Conservation (phyloP, 1,284 basidiomycete genomes). For the Boletellus sp. region DNA sequence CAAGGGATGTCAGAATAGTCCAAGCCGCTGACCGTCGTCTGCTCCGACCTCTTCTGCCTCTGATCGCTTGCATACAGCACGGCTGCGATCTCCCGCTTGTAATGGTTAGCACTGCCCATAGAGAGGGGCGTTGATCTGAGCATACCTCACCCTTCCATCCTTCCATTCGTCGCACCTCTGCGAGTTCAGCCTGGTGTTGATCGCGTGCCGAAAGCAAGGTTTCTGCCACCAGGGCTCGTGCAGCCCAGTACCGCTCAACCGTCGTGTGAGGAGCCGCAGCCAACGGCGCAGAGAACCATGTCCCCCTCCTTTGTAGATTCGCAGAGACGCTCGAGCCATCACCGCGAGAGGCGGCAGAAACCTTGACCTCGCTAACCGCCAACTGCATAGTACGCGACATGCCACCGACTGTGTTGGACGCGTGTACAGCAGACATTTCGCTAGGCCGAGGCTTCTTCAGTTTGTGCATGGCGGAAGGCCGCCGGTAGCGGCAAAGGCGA, state of each 20-base stretch:
- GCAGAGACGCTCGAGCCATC: neutral
- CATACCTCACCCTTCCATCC: constrained; percentile 48
- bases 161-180: constrained; percentile 36
- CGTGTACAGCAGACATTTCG: constrained; percentile 4
- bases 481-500: neutral
- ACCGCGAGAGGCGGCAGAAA: neutral
- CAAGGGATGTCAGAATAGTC: constrained; percentile 1
- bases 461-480: constrained; percentile 19
- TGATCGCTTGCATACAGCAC: constrained; percentile 41
- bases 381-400: constrained; percentile 33
- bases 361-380: constrained; percentile 15
- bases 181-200: constrained; percentile 47
- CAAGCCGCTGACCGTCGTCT: constrained; percentile 43
- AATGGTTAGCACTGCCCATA: neutral
- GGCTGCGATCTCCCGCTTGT: constrained; percentile 41
- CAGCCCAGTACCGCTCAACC: constrained; percentile 59
- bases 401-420: neutral
- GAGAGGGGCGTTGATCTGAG: constrained; percentile 2
- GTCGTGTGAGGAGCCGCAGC: constrained; percentile 31
- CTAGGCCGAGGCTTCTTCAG: constrained; percentile 23
- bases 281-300: constrained; percentile 16
- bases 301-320: constrained; percentile 6
- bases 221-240: constrained; percentile 59
- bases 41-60: constrained; percentile 47
- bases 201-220: constrained; percentile 46